A percentile compares a stretch with the other conserved stretches of the same genome.
Conservation (phyloP, 2,329 filamentous ascomycete species). For the Penicillium sp. region DNA sequence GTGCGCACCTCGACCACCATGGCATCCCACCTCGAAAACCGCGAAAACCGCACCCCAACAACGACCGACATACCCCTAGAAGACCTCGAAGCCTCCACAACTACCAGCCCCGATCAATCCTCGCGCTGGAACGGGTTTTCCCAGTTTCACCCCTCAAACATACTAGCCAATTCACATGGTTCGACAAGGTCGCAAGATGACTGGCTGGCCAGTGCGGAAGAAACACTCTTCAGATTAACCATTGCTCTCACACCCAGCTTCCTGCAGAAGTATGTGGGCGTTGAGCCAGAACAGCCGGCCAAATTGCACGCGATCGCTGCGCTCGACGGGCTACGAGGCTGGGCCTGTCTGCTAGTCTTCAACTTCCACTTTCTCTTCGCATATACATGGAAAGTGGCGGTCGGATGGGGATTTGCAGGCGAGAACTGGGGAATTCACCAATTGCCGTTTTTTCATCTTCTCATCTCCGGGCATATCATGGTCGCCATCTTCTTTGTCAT, state of each 20-base stretch:
- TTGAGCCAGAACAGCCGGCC: conserved; percentile 25
- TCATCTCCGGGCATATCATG: conserved; percentile 49
- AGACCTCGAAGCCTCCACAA: conserved; percentile 27
- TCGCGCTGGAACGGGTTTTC: conserved; percentile 26
- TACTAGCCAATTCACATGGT: conserved; percentile 20
- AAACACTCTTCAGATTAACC: conserved; percentile 24
- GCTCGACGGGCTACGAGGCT: conserved; percentile 45
- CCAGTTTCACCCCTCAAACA: conserved; percentile 25
- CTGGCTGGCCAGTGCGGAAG: conserved; percentile 27
- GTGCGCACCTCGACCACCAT: conserved; percentile 2
- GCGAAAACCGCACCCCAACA: conserved; percentile 19
- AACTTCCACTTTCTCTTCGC: conserved; percentile 49
- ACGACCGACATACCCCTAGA: conserved; percentile 29
- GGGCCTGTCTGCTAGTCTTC: conserved; percentile 47
- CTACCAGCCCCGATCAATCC: neutral
- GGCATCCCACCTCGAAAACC: conserved; percentile 8
- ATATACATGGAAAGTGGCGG: conserved; percentile 43
- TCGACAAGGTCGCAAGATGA: conserved; percentile 23
- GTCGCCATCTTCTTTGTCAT: conserved; percentile 52
- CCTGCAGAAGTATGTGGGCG: conserved; percentile 34
- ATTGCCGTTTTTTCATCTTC: conserved; percentile 43
- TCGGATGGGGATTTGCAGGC: conserved; percentile 43
- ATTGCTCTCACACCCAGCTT: conserved; percentile 39
- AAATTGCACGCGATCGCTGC: conserved; percentile 41
- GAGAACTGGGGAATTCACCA: conserved; percentile 43